Evolutionary conservation across 805 yeast species (phyloP).

Genomic region (Pichia pseudocactophila): DNA sequence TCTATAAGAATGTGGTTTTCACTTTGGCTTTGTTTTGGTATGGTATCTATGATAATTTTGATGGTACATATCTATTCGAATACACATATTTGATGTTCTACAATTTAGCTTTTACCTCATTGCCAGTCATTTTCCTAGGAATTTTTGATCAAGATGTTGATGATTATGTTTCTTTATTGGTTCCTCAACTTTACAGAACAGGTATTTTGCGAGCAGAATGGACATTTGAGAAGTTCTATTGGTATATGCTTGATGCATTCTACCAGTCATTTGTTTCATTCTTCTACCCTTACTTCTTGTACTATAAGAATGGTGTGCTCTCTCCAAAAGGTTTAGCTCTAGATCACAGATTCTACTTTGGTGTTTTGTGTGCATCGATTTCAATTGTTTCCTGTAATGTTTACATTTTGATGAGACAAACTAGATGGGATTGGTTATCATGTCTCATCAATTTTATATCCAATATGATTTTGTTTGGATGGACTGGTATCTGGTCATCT

Average conservation of each 20-base stretch:
- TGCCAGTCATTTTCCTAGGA: constrained; percentile 72
- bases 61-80: constrained; percentile 73
- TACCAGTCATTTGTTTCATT: constrained; percentile 67
- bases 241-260: constrained; percentile 69
- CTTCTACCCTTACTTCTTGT: constrained; percentile 62
- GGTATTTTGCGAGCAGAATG: constrained; percentile 71
- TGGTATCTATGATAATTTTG: constrained; percentile 65
- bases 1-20: constrained; percentile 71
- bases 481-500: constrained; percentile 79
- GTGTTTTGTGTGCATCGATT: constrained; percentile 57
- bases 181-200: constrained; percentile 65
- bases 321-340: constrained; percentile 38
- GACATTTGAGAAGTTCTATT: constrained; percentile 57
- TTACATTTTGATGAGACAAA: constrained; percentile 58
- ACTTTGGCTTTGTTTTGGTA: constrained; percentile 72
- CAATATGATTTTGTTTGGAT: constrained; percentile 50
- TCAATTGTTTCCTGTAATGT: constrained; percentile 60
- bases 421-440: constrained; percentile 77
- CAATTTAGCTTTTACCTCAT: constrained; percentile 73
- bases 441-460: constrained; percentile 47
- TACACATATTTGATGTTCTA: constrained; percentile 74
- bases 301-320: constrained; percentile 34
- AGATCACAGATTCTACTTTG: constrained; percentile 70
- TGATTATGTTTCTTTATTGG: constrained; percentile 56
- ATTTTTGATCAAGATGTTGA: constrained; percentile 75